Evolutionary conservation across 2,329 filamentous ascomycete genomes (phyloP), one percentile per base, ranked within the genome.

Genomic region (Gyromitra esculenta): DNA sequence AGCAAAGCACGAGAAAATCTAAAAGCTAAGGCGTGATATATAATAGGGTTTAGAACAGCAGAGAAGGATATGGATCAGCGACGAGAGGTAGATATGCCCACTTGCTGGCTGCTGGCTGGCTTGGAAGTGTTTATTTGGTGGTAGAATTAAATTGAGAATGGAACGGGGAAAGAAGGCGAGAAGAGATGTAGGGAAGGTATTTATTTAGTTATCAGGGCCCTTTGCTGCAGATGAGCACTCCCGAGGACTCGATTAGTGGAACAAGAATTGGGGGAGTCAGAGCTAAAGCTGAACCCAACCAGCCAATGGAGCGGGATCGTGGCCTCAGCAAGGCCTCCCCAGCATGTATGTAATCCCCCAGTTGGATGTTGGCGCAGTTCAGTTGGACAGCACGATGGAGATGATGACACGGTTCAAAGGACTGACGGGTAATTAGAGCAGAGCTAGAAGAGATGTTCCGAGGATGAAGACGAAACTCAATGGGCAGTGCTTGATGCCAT

Each of bases 1-100:
- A 31, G 25, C 25, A 31, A 31, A 31, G 25, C 25, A 31, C 25
- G 25, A 31, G 25, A 31, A 31, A 31, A 2, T 4, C 25, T 31
- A 31, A 31, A 31, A 31, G 25, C 2, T 31, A 4, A 31, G 25
- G 25, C 25, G 9, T 15, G 9, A 9, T 45, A 15, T 25, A n/a
- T 9, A 56, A 52, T 57, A 18, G 15, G 59, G 5, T 31, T 31
- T 31, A 31, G 4, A 18, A 1, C 21, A 41, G 18, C 25, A 50
- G 7, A 39, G n/a, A 39, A 25, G 63, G 21, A 59, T 72, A 72
- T 48, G 25, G 41, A 52, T 60, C 54, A 70, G 69, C 50, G 31
- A 37, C 8, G 69, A 15, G n/a, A 64, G 41, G 18, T 64, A 35
- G 48, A 1, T n/a, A n/a, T 52, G 18, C 25, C 25, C 25, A 31